Conservation (phyloP, 2,329 filamentous ascomycete genomes). For the Fusarium succisae region DNA sequence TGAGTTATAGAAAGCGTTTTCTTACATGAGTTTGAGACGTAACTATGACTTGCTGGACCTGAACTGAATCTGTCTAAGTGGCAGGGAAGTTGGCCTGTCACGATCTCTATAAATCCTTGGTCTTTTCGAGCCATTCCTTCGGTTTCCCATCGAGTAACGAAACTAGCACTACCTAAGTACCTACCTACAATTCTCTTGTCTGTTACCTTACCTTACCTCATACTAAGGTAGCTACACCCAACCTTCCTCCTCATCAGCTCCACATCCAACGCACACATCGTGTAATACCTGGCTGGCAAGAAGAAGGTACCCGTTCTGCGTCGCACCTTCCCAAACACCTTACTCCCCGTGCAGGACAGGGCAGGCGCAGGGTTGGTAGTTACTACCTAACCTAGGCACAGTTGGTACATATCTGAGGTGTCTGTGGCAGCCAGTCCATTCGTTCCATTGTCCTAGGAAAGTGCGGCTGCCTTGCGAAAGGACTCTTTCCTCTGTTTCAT, state of each 20-base stretch:
- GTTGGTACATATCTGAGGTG: background rate
- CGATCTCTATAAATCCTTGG: slow-evolving; percentile 20
- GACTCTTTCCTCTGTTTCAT: slow-evolving; percentile 10
- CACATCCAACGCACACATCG: slow-evolving; percentile 22
- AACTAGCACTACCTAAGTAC: background rate
- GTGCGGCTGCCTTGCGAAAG: slow-evolving; percentile 20
- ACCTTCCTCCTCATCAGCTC: slow-evolving; percentile 5
- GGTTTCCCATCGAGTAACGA: background rate
- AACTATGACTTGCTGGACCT: background rate
- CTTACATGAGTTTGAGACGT: background rate
- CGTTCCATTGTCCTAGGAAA: slow-evolving; percentile 2
- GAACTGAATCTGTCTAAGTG: background rate
- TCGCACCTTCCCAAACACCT: slow-evolving; percentile 25
- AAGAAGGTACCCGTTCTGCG: slow-evolving; percentile 3
- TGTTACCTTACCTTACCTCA: background rate
- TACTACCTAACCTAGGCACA: background rate
- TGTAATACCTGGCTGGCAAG: slow-evolving; percentile 11
- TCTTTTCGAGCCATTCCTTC: background rate
- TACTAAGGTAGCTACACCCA: background rate
- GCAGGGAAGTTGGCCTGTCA: background rate
- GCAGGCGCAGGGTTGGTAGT: slow-evolving; percentile 15
- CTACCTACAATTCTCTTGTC: background rate
- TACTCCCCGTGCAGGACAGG: slow-evolving; percentile 1
- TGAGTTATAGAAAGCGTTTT: background rate
- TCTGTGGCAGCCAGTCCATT: background rate